Percentiles rank a stretch among this genome's conserved stretches.
These are phyloP conservation scores for Teunomyces panamensis DNA, from an alignment of 805 yeast genomes.

Conservation along the genomic window DNA sequence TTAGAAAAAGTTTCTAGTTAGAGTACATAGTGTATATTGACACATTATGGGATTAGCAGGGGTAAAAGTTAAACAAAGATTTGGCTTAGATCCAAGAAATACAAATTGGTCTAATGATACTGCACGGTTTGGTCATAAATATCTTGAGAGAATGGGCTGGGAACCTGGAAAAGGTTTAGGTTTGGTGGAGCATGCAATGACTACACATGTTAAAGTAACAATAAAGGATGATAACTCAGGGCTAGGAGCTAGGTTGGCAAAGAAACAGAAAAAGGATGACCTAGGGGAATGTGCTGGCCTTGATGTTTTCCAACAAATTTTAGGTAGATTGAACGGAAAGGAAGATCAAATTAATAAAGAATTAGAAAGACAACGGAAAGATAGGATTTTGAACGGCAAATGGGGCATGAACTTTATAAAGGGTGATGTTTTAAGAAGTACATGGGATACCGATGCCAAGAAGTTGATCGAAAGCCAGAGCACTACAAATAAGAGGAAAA, in stretches of 20 bases:
- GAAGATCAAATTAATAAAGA: slow-evolving; percentile 64
- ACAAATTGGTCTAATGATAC: slow-evolving; percentile 91
- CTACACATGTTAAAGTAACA: slow-evolving; percentile 78
- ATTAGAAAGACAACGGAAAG: slow-evolving; percentile 64
- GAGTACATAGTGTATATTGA: background rate
- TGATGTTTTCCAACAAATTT: slow-evolving; percentile 86
- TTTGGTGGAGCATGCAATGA: slow-evolving; percentile 57
- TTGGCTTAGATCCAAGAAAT: slow-evolving; percentile 91
- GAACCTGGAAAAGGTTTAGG: slow-evolving; percentile 90
- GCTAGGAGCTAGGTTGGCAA: slow-evolving; percentile 77
- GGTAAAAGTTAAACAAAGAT: slow-evolving; percentile 71
- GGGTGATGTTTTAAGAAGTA: slow-evolving; percentile 80
- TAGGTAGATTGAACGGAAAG: slow-evolving; percentile 87
- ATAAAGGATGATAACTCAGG: slow-evolving; percentile 84
- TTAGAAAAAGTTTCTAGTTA: background rate
- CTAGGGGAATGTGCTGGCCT: slow-evolving; percentile 85
- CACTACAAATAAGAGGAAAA: slow-evolving; percentile 12
- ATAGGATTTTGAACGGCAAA: slow-evolving; percentile 73
- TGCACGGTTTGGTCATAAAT: slow-evolving; percentile 81
- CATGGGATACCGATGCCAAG: slow-evolving; percentile 67
- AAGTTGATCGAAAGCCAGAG: slow-evolving; percentile 11
- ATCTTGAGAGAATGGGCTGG: slow-evolving; percentile 86
- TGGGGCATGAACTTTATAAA: slow-evolving; percentile 86
- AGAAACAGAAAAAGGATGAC: slow-evolving; percentile 59
- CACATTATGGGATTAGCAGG: slow-evolving; percentile 76